Evolutionary conservation across 331 rosid species (phyloP), one percentile per base, ranked within the genome.

Genomic region (Quercus tomentella): DNA sequence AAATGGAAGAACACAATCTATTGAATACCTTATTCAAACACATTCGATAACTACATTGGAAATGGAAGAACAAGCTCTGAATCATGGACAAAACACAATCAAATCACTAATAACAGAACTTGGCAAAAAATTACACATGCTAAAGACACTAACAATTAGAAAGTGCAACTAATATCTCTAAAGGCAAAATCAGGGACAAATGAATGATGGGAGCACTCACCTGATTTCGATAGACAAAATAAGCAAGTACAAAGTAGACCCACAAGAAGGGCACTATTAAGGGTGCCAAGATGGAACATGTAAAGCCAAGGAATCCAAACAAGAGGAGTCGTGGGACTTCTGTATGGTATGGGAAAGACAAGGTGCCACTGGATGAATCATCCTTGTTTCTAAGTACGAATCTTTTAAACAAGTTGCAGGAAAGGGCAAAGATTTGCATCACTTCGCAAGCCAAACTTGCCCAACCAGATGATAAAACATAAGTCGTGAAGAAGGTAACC

Each of bases 401-500:
- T 77, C 82, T 86, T 76, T 77, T 85, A 76, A 90, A 37, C 35
- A 81, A 11, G 76, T 93, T 96, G 88, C 85, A 86, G 25, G 86
- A 30, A 74, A 96, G 94, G 80, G 97, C 81, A 82, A 71, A 89
- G 33, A 88, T 22, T 84, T 96, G 99, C 83, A 96, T 90, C 28
- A 91, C 82, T 86, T 96, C 99, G 85, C 79, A 82, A 20, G 94
- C 89, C 91, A 96, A 76, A 88, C 94, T 89, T 62, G 94, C 97
- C 98, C 99, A 96, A 67, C 98, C 99, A 73, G 98, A 96, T 79
- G 99, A 87, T 83, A 96, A 74, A 83, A 93, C 98, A 76, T 93
- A 96, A 68, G 99, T 96, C 83, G 87, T 86, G 88, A 96, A 96
- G 89, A 83, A 93, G 60, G 92, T 87, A 75, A 90, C 94, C 99